Conservation (phyloP, 106 monocot genomes). For the Platanthera zijinensis region DNA sequence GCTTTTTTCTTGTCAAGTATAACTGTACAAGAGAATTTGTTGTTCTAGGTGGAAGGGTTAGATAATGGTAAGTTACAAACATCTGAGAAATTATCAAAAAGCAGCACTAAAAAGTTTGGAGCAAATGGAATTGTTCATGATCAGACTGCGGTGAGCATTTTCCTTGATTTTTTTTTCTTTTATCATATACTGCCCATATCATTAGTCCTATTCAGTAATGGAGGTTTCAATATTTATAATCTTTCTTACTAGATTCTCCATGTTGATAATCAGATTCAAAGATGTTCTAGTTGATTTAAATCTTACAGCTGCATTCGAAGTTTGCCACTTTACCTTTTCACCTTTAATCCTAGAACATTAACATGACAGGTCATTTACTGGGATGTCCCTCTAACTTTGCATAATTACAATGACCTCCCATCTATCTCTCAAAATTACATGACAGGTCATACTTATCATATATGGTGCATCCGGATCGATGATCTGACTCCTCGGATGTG, state of each 20-base stretch:
- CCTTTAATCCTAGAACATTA: neutral
- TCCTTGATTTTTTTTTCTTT: neutral
- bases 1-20: neutral
- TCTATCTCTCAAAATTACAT: too few species aligned
- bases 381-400: too few species aligned
- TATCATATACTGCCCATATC: neutral
- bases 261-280: neutral
- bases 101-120: conserved; percentile 47
- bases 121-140: conserved; percentile 79
- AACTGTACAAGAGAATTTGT: neutral
- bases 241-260: neutral
- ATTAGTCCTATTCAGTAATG: neutral
- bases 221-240: neutral
- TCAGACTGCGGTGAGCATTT: conserved; percentile 27
- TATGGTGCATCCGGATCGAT: too few species aligned
- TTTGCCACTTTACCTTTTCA: neutral
- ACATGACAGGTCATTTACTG: neutral
- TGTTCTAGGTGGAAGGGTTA: conserved; percentile 38
- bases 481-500: too few species aligned
- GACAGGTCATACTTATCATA: too few species aligned
- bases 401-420: too few species aligned
- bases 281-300: neutral
- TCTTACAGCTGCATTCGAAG: neutral
- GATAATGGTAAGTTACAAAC: conserved; percentile 57
- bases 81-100: conserved; percentile 61